Evolutionary conservation across 176 grass and related monocot species (phyloP).

Genomic region (Metroxylon sagu): DNA sequence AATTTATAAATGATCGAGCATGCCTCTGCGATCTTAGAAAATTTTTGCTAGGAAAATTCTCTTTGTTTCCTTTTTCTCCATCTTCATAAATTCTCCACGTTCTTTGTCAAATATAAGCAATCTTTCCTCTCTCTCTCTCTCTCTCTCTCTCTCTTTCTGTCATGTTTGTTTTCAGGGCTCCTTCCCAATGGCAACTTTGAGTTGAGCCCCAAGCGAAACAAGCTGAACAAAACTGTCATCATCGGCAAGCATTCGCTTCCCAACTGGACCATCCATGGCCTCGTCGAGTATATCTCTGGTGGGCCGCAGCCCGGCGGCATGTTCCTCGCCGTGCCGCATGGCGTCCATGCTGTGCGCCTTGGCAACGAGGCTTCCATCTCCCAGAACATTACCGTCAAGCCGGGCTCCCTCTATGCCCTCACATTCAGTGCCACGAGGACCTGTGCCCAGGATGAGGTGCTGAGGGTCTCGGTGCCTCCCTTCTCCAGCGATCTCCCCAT

Average conservation of each 20-base stretch:
- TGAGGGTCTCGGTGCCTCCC: conserved; percentile 33
- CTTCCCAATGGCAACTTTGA: conserved; percentile 95
- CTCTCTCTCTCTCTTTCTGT: too few species aligned
- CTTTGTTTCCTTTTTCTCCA: too few species aligned
- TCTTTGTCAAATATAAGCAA: too few species aligned
- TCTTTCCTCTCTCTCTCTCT: too few species aligned
- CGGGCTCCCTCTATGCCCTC: conserved; percentile 70
- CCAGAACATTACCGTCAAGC: conserved; percentile 79
- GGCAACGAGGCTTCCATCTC: conserved; percentile 57
- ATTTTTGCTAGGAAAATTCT: too few species aligned
- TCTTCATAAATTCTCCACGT: too few species aligned
- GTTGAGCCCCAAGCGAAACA: conserved; percentile 44
- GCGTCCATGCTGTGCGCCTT: conserved; percentile 80
- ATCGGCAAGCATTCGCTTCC: conserved; percentile 80
- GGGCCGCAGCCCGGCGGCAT: conserved; percentile 84
- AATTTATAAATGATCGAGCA: too few species aligned
- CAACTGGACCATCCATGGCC: conserved; percentile 63
- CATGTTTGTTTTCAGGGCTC: conserved; percentile 26
- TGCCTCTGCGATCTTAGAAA: too few species aligned
- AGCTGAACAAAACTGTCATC: conserved; percentile 85
- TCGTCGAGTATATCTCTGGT: conserved; percentile 73
- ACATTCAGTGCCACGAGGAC: conserved; percentile 91
- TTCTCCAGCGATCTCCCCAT: conserved; percentile 66
- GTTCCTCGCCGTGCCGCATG: conserved; percentile 80
- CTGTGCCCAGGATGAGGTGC: conserved; percentile 85